A percentile compares a stretch with the other conserved stretches of the same genome.
phyloP scores from a whole-genome alignment of 2,329 filamentous ascomycete species.

The Epichloe typhina region DNA sequence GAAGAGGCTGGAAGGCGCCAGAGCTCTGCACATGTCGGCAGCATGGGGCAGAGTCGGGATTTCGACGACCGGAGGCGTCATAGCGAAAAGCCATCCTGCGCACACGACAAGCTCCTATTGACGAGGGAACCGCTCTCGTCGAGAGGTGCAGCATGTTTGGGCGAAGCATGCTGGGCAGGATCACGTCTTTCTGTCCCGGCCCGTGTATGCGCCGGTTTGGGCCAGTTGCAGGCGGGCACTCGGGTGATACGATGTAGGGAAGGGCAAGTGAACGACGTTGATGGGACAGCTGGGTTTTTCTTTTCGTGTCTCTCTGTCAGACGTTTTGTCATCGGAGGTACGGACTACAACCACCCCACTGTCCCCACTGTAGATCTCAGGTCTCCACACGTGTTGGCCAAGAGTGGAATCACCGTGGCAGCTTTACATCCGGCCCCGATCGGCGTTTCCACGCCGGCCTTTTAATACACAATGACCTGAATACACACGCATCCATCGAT shows the following conservation, averaged over 20 bases:
- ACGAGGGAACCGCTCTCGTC: constrained; percentile 7
- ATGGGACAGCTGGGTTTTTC: background rate
- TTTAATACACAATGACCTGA: too few species aligned
- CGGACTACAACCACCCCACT: too few species aligned
- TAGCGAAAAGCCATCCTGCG: constrained; percentile 2
- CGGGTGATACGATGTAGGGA: background rate
- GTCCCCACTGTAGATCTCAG: too few species aligned
- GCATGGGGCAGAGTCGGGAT: background rate
- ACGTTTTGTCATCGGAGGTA: background rate
- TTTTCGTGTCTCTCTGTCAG: background rate
- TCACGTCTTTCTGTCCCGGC: constrained; percentile 3
- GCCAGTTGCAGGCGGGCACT: background rate
- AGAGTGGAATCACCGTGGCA: background rate
- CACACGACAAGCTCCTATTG: constrained; percentile 8
- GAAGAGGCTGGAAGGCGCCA: constrained; percentile 48
- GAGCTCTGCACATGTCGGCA: constrained; percentile 18
- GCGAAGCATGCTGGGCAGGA: constrained; percentile 15
- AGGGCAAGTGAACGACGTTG: background rate
- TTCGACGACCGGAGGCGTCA: constrained; percentile 2
- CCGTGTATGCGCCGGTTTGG: background rate
- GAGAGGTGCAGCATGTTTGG: constrained; percentile 14
- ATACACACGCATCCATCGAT: too few species aligned
- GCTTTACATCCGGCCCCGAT: background rate
- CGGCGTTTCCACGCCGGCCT: background rate
- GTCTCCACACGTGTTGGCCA: background rate